Evolutionary conservation across 495 filamentous ascomycete genomes (phyloP).

Genomic region (Lophiostoma macrostomum): DNA sequence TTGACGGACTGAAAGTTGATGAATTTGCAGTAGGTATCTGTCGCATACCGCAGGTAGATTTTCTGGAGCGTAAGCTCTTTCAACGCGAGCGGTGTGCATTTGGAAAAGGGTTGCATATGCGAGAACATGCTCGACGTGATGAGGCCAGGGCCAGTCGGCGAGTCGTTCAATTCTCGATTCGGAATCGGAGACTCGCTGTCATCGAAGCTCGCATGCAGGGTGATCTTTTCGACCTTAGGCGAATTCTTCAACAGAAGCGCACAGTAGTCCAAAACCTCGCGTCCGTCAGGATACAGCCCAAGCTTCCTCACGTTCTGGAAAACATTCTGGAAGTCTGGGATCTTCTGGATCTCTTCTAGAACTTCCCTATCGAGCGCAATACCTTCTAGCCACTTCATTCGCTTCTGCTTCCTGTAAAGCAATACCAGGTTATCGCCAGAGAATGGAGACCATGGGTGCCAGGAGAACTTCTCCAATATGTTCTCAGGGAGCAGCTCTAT

Average conservation of each 20-base stretch:
- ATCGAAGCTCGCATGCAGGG: constrained; percentile 39
- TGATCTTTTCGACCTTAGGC: constrained; percentile 38
- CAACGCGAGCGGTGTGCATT: constrained; percentile 40
- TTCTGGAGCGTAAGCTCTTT: constrained; percentile 36
- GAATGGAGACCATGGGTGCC: constrained; percentile 42
- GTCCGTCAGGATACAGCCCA: constrained; percentile 39
- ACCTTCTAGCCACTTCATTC: constrained; percentile 42
- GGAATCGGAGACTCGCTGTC: constrained; percentile 30
- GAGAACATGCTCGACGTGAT: constrained; percentile 39
- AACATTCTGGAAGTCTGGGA: constrained; percentile 33
- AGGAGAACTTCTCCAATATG: constrained; percentile 41
- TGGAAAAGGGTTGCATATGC: constrained; percentile 40
- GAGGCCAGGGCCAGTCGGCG: constrained; percentile 39
- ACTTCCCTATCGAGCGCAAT: constrained; percentile 38
- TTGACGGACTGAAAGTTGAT: constrained; percentile 39
- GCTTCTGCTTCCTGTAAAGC: constrained; percentile 42
- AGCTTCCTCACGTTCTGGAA: constrained; percentile 38
- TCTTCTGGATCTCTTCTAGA: constrained; percentile 36
- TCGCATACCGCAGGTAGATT: constrained; percentile 39
- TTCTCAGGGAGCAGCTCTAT: constrained; percentile 43
- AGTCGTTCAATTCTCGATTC: constrained; percentile 39
- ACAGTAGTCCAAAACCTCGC: constrained; percentile 35
- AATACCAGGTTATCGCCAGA: constrained; percentile 41
- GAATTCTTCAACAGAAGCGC: constrained; percentile 34
- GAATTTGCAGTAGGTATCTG: constrained; percentile 41